Evolutionary conservation across 169 alveolate species (phyloP).

Genomic region (Eimeria brunetti): DNA sequence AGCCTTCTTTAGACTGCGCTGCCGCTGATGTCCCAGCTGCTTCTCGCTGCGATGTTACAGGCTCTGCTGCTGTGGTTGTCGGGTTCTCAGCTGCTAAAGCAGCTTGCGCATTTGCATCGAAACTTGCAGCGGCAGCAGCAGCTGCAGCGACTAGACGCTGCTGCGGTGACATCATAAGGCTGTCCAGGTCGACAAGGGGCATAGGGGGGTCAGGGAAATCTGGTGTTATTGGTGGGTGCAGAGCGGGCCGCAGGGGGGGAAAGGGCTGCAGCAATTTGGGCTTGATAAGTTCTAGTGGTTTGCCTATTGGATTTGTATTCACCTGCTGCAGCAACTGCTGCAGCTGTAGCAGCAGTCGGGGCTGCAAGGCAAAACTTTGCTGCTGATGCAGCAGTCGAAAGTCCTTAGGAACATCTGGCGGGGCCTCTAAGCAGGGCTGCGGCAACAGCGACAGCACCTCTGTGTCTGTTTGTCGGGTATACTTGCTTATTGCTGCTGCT

Average conservation of each 20-base stretch:
- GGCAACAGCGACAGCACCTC: conserved; percentile 40
- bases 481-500: conserved; percentile 59
- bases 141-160: conserved; percentile 55
- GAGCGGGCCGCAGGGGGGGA: conserved; percentile 40
- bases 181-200: conserved; percentile 19
- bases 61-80: not conserved
- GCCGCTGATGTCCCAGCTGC: not conserved
- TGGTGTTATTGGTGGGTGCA: conserved; percentile 47
- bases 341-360: conserved; percentile 21
- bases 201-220: not conserved
- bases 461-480: conserved; percentile 28
- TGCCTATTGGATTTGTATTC: conserved; percentile 27
- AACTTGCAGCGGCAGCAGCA: conserved; percentile 18
- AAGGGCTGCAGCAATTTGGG: conserved; percentile 53
- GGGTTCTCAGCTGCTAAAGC: not conserved
- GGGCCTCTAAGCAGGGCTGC: conserved; percentile 50
- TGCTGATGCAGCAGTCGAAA: conserved; percentile 55
- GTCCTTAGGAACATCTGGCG: conserved; percentile 36
- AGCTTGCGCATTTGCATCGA: not conserved
- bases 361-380: conserved; percentile 37
- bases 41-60: not conserved
- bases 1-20: not conserved
- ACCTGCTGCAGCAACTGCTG: conserved; percentile 50
- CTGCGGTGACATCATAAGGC: conserved; percentile 18
- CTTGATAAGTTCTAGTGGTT: conserved; percentile 31